Conservation (phyloP, 495 filamentous ascomycete species). For the Chaetomium fimeti region DNA sequence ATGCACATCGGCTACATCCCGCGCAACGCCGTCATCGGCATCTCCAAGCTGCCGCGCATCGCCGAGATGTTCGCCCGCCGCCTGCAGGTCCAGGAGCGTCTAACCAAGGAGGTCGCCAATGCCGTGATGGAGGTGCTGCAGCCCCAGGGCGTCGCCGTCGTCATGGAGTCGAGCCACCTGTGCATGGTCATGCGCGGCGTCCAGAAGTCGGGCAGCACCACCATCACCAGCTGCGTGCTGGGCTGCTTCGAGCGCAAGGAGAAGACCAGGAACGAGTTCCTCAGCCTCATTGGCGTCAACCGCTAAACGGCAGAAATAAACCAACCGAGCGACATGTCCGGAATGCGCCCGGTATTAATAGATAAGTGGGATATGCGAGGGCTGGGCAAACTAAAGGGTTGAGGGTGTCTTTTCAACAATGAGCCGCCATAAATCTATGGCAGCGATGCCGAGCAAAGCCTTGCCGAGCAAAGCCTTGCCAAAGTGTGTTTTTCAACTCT, state of each 20-base stretch:
- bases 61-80: slow-evolving; percentile 95
- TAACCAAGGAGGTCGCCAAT: slow-evolving; percentile 94
- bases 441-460: slow-evolving; percentile 19
- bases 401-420: slow-evolving; percentile 27
- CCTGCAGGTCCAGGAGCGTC: slow-evolving; percentile 90
- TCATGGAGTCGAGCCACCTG: slow-evolving; percentile 96
- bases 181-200: slow-evolving; percentile 98
- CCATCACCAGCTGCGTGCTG: slow-evolving; percentile 93
- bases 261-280: slow-evolving; percentile 91
- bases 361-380: background rate
- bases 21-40: slow-evolving; percentile 77
- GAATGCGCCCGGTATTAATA: slow-evolving; percentile 1
- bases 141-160: slow-evolving; percentile 92
- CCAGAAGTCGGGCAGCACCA: slow-evolving; percentile 80
- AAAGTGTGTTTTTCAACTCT: slow-evolving; percentile 13
- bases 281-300: slow-evolving; percentile 70
- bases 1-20: slow-evolving; percentile 99
- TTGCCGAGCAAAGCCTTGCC: slow-evolving; percentile 8
- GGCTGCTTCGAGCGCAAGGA: slow-evolving; percentile 89
- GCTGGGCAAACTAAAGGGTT: background rate
- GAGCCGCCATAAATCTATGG: slow-evolving; percentile 12
- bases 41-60: slow-evolving; percentile 91
- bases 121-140: slow-evolving; percentile 89
- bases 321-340: background rate
- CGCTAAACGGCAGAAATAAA: slow-evolving; percentile 18